Percentiles rank a stretch among this genome's conserved stretches.
Evolutionary conservation across 2,329 filamentous ascomycete species (phyloP).

Genomic region (Aspergillus tanneri): DNA sequence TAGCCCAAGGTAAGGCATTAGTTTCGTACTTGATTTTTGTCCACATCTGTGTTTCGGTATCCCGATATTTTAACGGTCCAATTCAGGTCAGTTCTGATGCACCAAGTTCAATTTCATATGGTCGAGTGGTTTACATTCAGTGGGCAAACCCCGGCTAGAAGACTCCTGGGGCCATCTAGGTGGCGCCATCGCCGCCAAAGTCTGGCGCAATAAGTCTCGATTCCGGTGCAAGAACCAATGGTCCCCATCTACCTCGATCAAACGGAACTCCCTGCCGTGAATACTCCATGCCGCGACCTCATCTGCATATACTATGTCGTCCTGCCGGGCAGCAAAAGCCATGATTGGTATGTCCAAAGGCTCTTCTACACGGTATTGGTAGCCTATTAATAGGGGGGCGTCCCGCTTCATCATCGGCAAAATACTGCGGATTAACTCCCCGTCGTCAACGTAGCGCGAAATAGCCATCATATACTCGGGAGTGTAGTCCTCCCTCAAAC

Average conservation of each 20-base stretch:
- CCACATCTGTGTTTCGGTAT: too few species aligned
- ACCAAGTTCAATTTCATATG: too few species aligned
- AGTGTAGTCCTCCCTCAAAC: background rate
- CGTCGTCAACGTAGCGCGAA: background rate
- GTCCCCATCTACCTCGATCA: background rate
- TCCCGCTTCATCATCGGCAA: background rate
- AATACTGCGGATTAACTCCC: background rate
- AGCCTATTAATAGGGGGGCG: background rate
- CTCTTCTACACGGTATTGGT: background rate
- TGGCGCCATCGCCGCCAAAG: background rate
- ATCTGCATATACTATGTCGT: background rate
- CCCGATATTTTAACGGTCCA: too few species aligned
- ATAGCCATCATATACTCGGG: background rate
- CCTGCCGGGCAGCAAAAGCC: background rate
- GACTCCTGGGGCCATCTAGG: too few species aligned
- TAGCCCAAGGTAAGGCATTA: too few species aligned
- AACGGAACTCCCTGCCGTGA: background rate
- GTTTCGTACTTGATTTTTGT: too few species aligned
- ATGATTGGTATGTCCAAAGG: background rate
- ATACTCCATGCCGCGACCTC: background rate
- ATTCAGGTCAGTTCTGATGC: too few species aligned
- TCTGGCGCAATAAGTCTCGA: background rate
- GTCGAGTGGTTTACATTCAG: too few species aligned
- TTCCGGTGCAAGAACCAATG: conserved; percentile 1
- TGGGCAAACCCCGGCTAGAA: too few species aligned